Base-by-base conservation (phyloP, 192 early-diverging fungal species). In the Obelidium mucronatum region DNA sequence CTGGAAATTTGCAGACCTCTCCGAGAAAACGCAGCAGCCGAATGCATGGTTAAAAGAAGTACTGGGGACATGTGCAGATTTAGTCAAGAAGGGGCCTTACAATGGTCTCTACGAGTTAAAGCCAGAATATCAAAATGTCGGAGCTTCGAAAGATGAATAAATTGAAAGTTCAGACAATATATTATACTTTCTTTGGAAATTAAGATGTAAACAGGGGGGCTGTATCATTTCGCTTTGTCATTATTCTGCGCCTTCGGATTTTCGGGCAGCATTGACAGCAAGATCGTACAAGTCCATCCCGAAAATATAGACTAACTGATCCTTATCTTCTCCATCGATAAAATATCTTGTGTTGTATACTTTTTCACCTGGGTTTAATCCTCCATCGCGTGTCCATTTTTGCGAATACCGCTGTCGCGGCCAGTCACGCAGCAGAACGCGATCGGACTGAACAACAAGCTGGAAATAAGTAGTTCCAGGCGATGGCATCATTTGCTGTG, bases 1-100 rank as follows among this genome's bases (percentile, higher is more conserved):
- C 78, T 96, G 92, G 91, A 87, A 87, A 24, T 89, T 97, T 79
- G 94, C 94, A 79, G 93, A 92, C 31, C 82, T 98, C 33, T 82
- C 90, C 3, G 94, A 96, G 24, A 11, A 39, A 35, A 65, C 63
- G 8, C 22, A 22, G 63, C 63, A 65, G 36, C 63, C 63, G 24
- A n/a, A 24, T 3, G 37, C 36, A 11, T 65, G 63, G 63, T 35
- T 65, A 6, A 65, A 65, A 35, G 63, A 65, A 24, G 63, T 65
- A 33, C 34, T 65, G 13, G 5, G 5, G 11, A 34, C 13, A 11
- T 13, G 13, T 34, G 63, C 63, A 65, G 28, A 34, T 33, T 35
- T 65, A 6, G 63, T 65, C 34, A 65, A 65, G 34, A 65, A 65
- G 24, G 63, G 63, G 22, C 22, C 36, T 22, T 65, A 65, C 36